Conservation (phyloP, 306 rosid genomes). For the Lathyrus aphaca region DNA sequence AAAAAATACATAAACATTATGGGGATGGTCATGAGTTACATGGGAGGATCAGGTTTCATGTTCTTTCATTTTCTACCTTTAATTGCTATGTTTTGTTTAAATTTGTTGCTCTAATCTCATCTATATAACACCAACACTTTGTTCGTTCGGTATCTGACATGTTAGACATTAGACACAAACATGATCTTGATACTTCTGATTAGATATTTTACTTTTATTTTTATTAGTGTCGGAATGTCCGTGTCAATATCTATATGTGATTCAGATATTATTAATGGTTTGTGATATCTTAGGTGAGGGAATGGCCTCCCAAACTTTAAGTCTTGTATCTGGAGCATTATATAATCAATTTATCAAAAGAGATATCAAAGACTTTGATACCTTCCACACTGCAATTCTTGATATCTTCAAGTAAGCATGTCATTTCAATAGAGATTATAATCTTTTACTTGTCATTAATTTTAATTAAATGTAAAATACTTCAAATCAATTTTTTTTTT, state of each 20-base stretch:
- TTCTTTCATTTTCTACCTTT: slow-evolving; percentile 8
- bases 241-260: background rate
- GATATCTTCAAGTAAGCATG: slow-evolving; percentile 61
- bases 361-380: slow-evolving; percentile 16
- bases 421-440: background rate
- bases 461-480: background rate
- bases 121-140: background rate
- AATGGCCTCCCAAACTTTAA: slow-evolving; percentile 35
- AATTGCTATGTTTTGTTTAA: background rate
- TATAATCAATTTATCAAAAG: slow-evolving; percentile 42
- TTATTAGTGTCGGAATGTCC: background rate
- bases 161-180: background rate
- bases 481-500: background rate
- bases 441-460: background rate
- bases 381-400: slow-evolving; percentile 60
- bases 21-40: slow-evolving; percentile 56
- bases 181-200: too few relatives aligned
- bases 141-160: too few relatives aligned
- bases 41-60: slow-evolving; percentile 53
- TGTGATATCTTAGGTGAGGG: slow-evolving; percentile 38
- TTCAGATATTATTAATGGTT: background rate
- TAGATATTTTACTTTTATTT: too few relatives aligned
- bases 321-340: slow-evolving; percentile 37
- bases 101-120: too few relatives aligned
- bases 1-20: slow-evolving; percentile 40